phyloP scores from a whole-genome alignment of 1,284 basidiomycete species.

The Marasmius oreades region DNA sequence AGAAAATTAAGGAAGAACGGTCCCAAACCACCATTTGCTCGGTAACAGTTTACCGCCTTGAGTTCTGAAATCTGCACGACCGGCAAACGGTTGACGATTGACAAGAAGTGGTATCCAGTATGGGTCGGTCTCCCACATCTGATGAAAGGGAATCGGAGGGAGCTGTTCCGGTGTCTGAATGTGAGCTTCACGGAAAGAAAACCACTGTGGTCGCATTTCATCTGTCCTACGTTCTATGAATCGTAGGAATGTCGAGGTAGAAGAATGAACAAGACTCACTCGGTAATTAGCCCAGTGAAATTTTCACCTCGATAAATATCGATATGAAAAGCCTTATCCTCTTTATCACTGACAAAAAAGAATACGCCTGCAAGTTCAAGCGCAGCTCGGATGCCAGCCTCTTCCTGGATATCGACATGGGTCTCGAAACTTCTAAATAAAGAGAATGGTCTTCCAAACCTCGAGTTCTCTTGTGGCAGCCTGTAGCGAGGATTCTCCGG shows the following conservation, averaged over 20 bases:
- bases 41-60: slow-evolving; percentile 31
- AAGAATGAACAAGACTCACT: slow-evolving; percentile 40
- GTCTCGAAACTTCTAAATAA: not conserved
- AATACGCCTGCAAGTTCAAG: slow-evolving; percentile 57
- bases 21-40: slow-evolving; percentile 56
- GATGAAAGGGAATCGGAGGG: slow-evolving; percentile 45
- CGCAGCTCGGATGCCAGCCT: slow-evolving; percentile 65
- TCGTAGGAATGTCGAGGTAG: not conserved
- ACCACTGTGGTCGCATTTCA: slow-evolving; percentile 72
- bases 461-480: slow-evolving; percentile 66
- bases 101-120: slow-evolving; percentile 60
- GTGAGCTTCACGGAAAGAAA: slow-evolving; percentile 29
- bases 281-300: slow-evolving; percentile 50
- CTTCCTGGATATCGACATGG: slow-evolving; percentile 51
- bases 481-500: slow-evolving; percentile 52
- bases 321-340: slow-evolving; percentile 61
- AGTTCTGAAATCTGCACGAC: slow-evolving; percentile 50
- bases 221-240: slow-evolving; percentile 42
- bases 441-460: slow-evolving; percentile 30
- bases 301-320: slow-evolving; percentile 59
- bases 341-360: slow-evolving; percentile 51
- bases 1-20: not conserved
- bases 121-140: slow-evolving; percentile 66
- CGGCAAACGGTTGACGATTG: slow-evolving; percentile 43
- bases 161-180: slow-evolving; percentile 4